A percentile compares a stretch with the other conserved stretches of the same genome.
phyloP scores from a whole-genome alignment of 1,284 basidiomycete species.

The Sanghuangporus sanghuang region DNA sequence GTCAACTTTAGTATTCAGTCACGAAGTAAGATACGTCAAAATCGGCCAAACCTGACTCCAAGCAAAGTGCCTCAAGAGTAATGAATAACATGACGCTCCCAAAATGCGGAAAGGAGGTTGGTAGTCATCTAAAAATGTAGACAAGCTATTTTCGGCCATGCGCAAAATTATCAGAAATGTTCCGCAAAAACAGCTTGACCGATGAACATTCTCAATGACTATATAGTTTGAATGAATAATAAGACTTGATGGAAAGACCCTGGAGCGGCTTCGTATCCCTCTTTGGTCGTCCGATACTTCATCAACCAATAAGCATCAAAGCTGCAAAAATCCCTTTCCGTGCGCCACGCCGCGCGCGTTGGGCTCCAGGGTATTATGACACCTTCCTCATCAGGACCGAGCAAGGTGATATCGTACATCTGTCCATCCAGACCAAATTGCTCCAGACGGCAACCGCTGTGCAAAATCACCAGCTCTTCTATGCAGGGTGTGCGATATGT shows the following conservation, averaged over 20 bases:
- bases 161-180: too few relatives aligned
- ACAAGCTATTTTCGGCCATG: too few relatives aligned
- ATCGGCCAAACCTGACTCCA: too few relatives aligned
- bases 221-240: too few relatives aligned
- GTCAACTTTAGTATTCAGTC: too few relatives aligned
- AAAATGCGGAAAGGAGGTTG: too few relatives aligned
- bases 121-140: too few relatives aligned
- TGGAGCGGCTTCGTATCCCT: not conserved
- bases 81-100: too few relatives aligned
- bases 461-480: not conserved
- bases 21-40: too few relatives aligned
- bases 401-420: not conserved
- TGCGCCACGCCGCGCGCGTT: not conserved
- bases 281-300: not conserved
- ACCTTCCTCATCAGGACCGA: not conserved
- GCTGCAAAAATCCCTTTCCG: not conserved
- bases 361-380: not conserved
- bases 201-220: too few relatives aligned
- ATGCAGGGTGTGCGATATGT: not conserved
- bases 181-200: too few relatives aligned
- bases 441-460: not conserved
- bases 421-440: not conserved
- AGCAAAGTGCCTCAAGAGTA: too few relatives aligned
- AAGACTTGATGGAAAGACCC: not conserved
- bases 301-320: slow-evolving; percentile 10